Base-by-base conservation (phyloP, 768 basidiomycete genomes). In the Collybia mongolica region DNA sequence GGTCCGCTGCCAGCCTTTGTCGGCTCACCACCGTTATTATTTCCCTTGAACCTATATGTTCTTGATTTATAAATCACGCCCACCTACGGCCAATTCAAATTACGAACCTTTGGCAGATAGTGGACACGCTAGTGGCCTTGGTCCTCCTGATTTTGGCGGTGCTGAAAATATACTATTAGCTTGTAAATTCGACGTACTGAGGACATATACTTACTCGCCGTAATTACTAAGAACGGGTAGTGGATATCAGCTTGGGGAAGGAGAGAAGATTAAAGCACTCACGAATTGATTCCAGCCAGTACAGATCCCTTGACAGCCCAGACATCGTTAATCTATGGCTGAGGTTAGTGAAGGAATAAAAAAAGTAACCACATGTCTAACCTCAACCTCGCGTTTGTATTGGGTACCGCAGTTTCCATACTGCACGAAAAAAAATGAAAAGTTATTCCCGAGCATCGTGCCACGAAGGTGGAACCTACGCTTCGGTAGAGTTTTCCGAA, bases 401-500 rank as follows among this genome's bases (percentile, higher is more conserved):
- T 67, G 66, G 12, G 67, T 68, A 26, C 48, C 61, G 43, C 67
- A 68, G 54, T 66, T 66, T 41, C 68, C 66, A 43, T 67, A 68
- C 68, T 69, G 40, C 32, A 32, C 11, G 11, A 32, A 32, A 3
- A 9, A 3, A 32, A 3, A 14, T 32, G 4, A 26, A 26, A 26
- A 5, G 11, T 6, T 9, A 32, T 32, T 32, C 9, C 14, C 9
- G 32, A 32, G 32, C 14, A 32, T 12, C 32, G 11, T 3, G 11
- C 32, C 32, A 32, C 32, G 20, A 45, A 49, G 9, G 24, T 3
- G 40, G 32, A 11, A 29, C 63, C 20, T 45, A 67, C 66, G 54
- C 66, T 67, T 20, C 70, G 65, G 52, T 71, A 72, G 46, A 72
- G 62, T 50, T 72, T 72, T 22, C 70, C 70, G 46, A 71, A 71